Conservation (phyloP, 2,329 filamentous ascomycete genomes). For the Fusarium drepaniforme region DNA sequence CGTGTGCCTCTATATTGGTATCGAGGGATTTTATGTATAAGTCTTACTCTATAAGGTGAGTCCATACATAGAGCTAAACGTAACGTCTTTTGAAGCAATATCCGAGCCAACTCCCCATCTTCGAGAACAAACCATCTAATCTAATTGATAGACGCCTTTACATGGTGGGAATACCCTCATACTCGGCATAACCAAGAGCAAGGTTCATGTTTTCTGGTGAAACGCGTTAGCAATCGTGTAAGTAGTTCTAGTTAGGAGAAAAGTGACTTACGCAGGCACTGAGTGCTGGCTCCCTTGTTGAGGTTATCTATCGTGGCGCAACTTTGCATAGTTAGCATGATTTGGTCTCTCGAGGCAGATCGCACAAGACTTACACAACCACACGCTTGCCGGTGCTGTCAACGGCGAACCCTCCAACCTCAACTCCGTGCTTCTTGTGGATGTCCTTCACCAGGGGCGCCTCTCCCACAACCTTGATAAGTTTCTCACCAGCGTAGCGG, state of each 20-base stretch:
- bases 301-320: not conserved
- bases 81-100: not conserved
- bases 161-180: not conserved
- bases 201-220: conserved; percentile 89
- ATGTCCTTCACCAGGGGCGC: conserved; percentile 63
- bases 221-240: too few species aligned
- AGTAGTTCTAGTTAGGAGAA: conserved; percentile 64
- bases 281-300: not conserved
- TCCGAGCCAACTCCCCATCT: not conserved
- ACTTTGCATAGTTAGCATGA: not conserved
- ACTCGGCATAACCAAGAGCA: conserved; percentile 69
- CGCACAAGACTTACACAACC: conserved; percentile 69
- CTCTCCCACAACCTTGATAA: conserved; percentile 93
- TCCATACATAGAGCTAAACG: not conserved
- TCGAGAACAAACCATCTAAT: not conserved
- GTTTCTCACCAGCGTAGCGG: conserved; percentile 93
- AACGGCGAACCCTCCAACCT: conserved; percentile 84
- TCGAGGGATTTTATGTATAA: not conserved
- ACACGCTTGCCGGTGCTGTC: conserved; percentile 88
- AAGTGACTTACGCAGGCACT: not conserved
- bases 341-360: not conserved
- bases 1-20: not conserved
- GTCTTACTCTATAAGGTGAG: not conserved
- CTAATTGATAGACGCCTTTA: not conserved
- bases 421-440: not conserved